Base-by-base conservation (phyloP, 192 early-diverging fungal species). In the Coemansia umbellata region DNA sequence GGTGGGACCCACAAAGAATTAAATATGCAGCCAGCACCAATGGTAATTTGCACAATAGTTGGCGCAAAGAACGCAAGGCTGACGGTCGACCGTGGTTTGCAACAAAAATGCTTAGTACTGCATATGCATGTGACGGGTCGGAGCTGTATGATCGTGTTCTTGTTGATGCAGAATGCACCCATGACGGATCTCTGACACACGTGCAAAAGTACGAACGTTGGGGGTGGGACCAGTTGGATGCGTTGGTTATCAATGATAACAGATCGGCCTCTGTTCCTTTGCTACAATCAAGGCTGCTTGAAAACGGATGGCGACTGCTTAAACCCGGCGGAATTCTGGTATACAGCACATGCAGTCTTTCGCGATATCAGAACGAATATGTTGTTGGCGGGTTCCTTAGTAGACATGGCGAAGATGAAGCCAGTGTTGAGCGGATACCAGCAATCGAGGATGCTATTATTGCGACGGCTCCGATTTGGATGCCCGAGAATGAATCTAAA, bases 111-210 rank as follows among this genome's bases (percentile, higher is more conserved):
- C 58, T 98, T 13, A 53, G 86, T 15, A 70, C 55, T 31, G 81
- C 81, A 54, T 83, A 80, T 44, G 84, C 88, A 31, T 44, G 69
- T 28, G 30, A 36, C 9, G 70, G 67, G 32, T 32, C 37, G 2
- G 55, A 45, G 24, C 71, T 85, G 8, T 90, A 90, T 58, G 85
- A 88, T 51, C 81, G 80, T 23, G 88, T 90, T 2, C 37, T 90
- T 8, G 82, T 84, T 8, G 82, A 85, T 40, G 83, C 86, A 11
- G 85, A 86, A 58, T 92, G 76, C 78, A 96, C 95, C 5, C 94
- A 96, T 63, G 95, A 98, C 65, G 95, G 93, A 17, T 95, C 91
- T 0, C 80, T 89, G 23, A 76, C 64, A 4, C 90, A 91, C 73
- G 77, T 91, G 32, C 63, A 81, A 3, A 91, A 92, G 78, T 93